phyloP scores from a whole-genome alignment of 306 rosid genomes.

The Cicer bijugum region DNA sequence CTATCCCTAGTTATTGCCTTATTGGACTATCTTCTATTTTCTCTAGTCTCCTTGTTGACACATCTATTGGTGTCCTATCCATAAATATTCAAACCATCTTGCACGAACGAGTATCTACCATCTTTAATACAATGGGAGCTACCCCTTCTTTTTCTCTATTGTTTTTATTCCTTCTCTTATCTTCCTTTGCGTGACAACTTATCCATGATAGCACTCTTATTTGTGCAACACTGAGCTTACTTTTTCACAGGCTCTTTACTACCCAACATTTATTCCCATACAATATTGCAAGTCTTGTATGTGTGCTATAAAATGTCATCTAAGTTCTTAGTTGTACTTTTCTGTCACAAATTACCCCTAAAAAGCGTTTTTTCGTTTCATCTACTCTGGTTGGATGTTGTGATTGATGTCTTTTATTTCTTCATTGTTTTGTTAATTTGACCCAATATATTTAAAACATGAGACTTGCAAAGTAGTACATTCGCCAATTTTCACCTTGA shows the following conservation, averaged over 20 bases:
- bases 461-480: background rate
- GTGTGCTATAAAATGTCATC: background rate
- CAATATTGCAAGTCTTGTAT: background rate
- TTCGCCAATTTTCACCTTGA: slow-evolving; percentile 3
- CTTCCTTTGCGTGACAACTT: background rate
- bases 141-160: background rate
- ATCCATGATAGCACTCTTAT: background rate
- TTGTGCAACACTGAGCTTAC: background rate
- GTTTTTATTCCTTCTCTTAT: background rate
- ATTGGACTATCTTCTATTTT: background rate
- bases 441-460: background rate
- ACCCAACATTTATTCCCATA: background rate
- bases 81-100: background rate
- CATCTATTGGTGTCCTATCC: background rate
- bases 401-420: background rate
- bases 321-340: background rate
- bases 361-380: background rate
- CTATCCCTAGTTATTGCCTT: background rate
- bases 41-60: background rate
- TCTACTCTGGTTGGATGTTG: slow-evolving; percentile 1
- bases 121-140: background rate
- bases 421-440: background rate
- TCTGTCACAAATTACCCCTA: background rate
- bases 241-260: background rate
- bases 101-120: background rate